These are phyloP conservation scores for Uronychia binucleata DNA, from an alignment of 73 alveolate species.

Conservation along the genomic window DNA sequence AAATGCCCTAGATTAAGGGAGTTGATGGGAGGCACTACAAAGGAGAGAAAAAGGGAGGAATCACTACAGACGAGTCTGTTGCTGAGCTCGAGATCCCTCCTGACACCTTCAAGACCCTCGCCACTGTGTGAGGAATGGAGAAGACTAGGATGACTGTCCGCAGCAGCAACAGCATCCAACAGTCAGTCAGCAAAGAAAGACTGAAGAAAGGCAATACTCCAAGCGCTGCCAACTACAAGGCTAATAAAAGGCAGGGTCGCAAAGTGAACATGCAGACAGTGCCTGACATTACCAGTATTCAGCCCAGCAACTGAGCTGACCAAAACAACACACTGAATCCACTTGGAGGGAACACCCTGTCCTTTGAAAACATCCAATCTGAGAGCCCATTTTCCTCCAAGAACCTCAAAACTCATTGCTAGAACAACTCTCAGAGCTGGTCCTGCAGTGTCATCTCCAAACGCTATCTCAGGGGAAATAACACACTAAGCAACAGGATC, in stretches of 20 bases:
- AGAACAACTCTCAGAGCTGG: neutral
- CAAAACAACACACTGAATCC: neutral
- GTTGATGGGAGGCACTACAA: neutral
- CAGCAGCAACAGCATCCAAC: neutral
- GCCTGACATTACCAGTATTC: neutral
- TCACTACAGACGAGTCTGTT: neutral
- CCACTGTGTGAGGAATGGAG: neutral
- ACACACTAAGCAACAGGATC: neutral
- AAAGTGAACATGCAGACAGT: neutral
- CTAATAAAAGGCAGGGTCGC: neutral
- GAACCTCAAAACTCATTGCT: neutral
- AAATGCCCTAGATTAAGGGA: neutral
- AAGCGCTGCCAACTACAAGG: neutral
- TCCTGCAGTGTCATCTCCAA: neutral
- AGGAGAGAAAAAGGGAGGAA: neutral
- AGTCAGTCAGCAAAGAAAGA: neutral
- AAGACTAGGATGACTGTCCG: neutral
- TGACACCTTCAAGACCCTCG: neutral
- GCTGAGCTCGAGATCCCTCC: neutral
- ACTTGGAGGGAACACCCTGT: neutral
- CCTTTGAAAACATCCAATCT: neutral
- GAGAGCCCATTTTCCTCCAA: neutral
- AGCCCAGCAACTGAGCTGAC: neutral
- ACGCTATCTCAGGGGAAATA: neutral
- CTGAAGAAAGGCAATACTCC: neutral